Base-by-base conservation (phyloP, 2,329 filamentous ascomycete genomes). In the Pestalotiopsis sp. region DNA sequence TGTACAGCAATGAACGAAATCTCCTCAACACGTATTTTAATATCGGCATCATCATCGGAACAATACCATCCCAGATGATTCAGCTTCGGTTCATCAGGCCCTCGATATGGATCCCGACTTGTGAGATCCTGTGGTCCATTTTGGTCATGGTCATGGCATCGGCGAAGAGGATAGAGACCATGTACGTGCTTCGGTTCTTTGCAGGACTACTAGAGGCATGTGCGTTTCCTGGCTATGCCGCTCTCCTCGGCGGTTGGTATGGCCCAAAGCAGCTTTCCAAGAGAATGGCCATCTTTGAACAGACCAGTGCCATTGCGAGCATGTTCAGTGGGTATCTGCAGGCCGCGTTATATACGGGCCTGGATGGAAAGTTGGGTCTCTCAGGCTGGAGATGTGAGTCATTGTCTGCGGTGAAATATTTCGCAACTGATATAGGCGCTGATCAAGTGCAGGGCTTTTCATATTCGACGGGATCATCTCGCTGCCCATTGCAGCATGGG, bases 221-320 rank as follows among this genome's bases (percentile, higher is more conserved):
- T 65, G 74, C 73, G 23, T 78, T 72, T 66, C 77, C 70, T 1
- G 73, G 74, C n/a, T 73, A 73, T 25, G 68, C 70, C 9, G 72
- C 75, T 1, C 71, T 79, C 13, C 72, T 79, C 1, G 77, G 77
- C 3, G 73, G 71, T 3, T 79, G 77, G 77, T 79, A 79, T 20
- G 72, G 73, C 0, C 76, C 75, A 1, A 69, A 73, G 3, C 75
- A 79, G 64, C 72, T 78, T 4, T 71, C 72, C 1, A 78, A 79
- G 64, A 64, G 77, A 6, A 72, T 77, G 13, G 38, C 63, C 2
- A 65, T 65, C 66, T 72, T 78, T 5, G 71, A 74, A n/a, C 70
- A 75, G 25, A 74, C 72, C 5, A 41, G 31, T 36, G 38, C 63
- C 7, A 39, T 65, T 27, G 63, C 63, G 31, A 41, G 63, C 41